phyloP scores from a whole-genome alignment of 805 yeast species.

The Spathaspora gorwiae region DNA sequence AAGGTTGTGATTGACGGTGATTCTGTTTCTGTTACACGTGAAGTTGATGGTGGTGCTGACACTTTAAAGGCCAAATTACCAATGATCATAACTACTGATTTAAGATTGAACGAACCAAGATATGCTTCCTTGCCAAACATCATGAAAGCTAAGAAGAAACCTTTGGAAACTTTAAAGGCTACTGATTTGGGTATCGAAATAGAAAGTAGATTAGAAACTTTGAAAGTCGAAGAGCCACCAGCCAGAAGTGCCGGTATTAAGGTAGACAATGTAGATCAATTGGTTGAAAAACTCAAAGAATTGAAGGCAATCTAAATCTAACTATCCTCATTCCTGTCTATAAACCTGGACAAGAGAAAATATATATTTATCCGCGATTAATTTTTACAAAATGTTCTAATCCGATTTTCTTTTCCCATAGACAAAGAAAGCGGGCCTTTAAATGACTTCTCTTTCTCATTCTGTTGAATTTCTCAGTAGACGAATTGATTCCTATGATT shows the following conservation, averaged over 20 bases:
- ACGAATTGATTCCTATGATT: conserved; percentile 19
- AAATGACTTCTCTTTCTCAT: conserved; percentile 1
- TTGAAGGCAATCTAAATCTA: conserved; percentile 54
- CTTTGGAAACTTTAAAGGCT: conserved; percentile 60
- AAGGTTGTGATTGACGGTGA: conserved; percentile 64
- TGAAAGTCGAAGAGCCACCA: conserved; percentile 83
- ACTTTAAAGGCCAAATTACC: conserved; percentile 76
- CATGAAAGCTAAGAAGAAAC: conserved; percentile 98
- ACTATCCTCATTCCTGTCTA: neutral
- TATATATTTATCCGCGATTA: too few species aligned
- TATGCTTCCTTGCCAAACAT: conserved; percentile 93
- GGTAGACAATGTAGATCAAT: conserved; percentile 78
- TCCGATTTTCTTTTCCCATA: neutral
- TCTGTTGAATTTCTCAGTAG: conserved; percentile 24
- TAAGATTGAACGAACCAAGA: conserved; percentile 91
- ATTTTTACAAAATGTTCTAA: neutral
- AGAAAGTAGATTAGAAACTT: conserved; percentile 57
- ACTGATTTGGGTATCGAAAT: conserved; percentile 69
- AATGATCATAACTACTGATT: conserved; percentile 83
- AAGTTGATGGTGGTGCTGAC: conserved; percentile 93
- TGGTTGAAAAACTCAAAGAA: conserved; percentile 73
- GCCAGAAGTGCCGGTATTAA: conserved; percentile 75
- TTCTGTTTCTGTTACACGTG: conserved; percentile 73
- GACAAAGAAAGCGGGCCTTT: neutral
- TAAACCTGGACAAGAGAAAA: neutral